Evolutionary conservation across 805 yeast genomes (phyloP).

Genomic region (Martiniozyma abietophila): DNA sequence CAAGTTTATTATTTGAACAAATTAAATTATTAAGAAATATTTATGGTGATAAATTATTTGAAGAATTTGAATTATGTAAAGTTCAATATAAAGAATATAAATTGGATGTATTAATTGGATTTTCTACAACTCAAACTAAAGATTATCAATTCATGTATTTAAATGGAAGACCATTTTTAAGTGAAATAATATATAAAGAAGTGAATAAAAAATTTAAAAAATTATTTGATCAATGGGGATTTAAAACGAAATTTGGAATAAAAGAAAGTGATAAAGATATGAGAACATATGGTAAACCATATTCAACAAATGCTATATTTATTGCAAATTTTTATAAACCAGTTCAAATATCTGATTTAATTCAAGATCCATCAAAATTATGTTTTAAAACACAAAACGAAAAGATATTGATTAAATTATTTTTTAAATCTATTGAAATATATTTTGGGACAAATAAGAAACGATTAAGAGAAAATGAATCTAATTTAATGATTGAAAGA

Average conservation of each 20-base stretch:
- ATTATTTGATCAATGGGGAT: slow-evolving; percentile 12
- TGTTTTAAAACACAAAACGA: slow-evolving; percentile 22
- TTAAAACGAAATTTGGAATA: slow-evolving; percentile 2
- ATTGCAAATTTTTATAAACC: slow-evolving; percentile 23
- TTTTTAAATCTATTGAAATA: slow-evolving; percentile 23
- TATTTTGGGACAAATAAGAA: slow-evolving; percentile 16
- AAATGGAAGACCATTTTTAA: slow-evolving; percentile 30
- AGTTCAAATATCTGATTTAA: slow-evolving; percentile 25
- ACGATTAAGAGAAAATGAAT: background rate
- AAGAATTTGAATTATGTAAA: slow-evolving; percentile 21
- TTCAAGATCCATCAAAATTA: slow-evolving; percentile 32
- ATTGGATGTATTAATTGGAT: slow-evolving; percentile 33
- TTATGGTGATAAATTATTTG: slow-evolving; percentile 23
- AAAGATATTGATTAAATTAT: slow-evolving; percentile 24
- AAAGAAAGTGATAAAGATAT: background rate
- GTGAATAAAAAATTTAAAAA: slow-evolving; percentile 22
- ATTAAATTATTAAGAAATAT: slow-evolving; percentile 19
- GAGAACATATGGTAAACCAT: slow-evolving; percentile 25
- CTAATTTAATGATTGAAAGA: too few species aligned
- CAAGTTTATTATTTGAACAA: slow-evolving; percentile 5
- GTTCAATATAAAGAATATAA: slow-evolving; percentile 21
- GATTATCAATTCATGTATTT: slow-evolving; percentile 36
- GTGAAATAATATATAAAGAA: slow-evolving; percentile 13
- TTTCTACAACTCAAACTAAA: slow-evolving; percentile 26
- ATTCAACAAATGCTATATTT: slow-evolving; percentile 30